These are phyloP conservation scores for Jacaranda copaia DNA, from an alignment of 257 asterid species.

Conservation along the genomic window DNA sequence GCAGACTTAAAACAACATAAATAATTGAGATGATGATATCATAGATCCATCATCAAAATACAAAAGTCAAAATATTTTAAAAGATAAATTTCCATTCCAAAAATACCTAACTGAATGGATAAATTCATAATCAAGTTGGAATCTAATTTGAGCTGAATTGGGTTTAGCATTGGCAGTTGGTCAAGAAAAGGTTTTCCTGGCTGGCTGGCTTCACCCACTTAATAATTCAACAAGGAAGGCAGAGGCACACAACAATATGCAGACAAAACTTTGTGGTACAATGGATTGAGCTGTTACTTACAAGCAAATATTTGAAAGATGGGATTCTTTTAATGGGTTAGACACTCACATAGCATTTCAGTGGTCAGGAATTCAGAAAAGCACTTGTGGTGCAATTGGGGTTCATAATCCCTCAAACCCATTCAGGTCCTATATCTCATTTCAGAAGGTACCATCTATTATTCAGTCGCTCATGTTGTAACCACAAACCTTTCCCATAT, in stretches of 20 bases:
- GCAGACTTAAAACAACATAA: no score
- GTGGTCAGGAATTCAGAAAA: background rate
- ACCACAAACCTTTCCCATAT: conserved; percentile 7
- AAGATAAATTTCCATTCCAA: no score
- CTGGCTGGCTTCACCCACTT: background rate
- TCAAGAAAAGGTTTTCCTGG: background rate
- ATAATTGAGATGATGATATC: no score
- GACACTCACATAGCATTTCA: background rate
- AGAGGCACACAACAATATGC: background rate
- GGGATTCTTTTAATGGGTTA: background rate
- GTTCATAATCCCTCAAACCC: background rate
- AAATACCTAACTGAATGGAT: no score
- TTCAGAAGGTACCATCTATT: background rate
- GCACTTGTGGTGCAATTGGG: background rate
- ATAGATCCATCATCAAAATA: no score
- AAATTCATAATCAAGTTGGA: no score
- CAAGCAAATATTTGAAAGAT: background rate
- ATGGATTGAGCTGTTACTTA: background rate
- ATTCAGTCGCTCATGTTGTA: background rate
- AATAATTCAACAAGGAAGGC: background rate
- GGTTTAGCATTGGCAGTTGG: background rate
- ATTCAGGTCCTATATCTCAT: background rate
- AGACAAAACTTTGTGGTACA: background rate
- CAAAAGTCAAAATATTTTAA: no score
- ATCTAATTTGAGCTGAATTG: no score